Conservation (phyloP, 1,284 basidiomycete species). For the Ceratobasidium sp. region DNA sequence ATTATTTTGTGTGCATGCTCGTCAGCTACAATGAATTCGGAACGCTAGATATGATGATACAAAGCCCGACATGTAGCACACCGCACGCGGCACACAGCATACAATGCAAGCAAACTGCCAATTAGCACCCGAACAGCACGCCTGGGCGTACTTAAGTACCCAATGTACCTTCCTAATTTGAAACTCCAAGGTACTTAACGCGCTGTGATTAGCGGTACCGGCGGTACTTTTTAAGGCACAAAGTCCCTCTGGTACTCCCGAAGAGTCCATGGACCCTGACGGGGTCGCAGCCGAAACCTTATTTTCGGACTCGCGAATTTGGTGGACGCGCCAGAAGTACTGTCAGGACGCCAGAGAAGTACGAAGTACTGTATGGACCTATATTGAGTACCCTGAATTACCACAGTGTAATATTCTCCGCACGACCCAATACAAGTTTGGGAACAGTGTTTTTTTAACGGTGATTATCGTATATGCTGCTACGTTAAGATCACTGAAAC, state of each 20-base stretch:
- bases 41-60: no score
- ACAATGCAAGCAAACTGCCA: not conserved
- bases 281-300: not conserved
- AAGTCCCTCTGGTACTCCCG: not conserved
- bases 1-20: not conserved
- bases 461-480: no score
- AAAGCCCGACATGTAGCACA: no score
- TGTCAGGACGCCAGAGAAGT: slow-evolving; percentile 7
- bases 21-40: not conserved
- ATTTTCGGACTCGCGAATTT: not conserved
- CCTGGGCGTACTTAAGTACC: not conserved
- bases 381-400: slow-evolving; percentile 11
- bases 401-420: no score
- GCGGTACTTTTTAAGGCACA: no score
- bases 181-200: not conserved
- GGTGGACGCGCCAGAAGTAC: not conserved
- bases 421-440: no score
- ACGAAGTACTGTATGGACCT: not conserved
- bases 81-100: not conserved
- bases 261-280: not conserved
- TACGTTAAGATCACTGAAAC: no score
- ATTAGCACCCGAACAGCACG: not conserved
- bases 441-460: no score
- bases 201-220: no score
- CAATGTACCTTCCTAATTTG: not conserved